Base-by-base conservation (phyloP, 225 moss, liverwort and hornwort species). In the Bryoerythrophyllum caledonicum region DNA sequence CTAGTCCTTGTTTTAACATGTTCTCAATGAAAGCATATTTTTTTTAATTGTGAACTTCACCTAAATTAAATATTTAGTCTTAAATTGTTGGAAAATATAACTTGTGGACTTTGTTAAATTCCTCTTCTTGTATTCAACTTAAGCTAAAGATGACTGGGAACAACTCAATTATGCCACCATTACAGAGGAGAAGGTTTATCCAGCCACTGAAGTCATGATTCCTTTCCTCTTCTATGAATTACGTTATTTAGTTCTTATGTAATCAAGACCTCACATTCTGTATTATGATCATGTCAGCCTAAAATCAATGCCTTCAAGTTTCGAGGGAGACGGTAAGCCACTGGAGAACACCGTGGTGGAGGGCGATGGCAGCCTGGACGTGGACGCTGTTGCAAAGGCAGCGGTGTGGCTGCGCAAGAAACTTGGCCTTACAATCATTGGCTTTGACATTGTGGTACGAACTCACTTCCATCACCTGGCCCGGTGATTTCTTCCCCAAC, bases 391-490 rank as follows among this genome's bases (percentile, higher is more conserved):
- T 62, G 73, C 81, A 60, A 86, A 79, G 63, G 84, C 88, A 69
- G 93, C 90, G 5, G 76, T 80, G 23, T 87, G 85, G 86, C 65
- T 96, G 81, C 84, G 91, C 51, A 83, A 77, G 63, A 91, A 82
- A 80, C 87, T 96, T 13, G 83, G 90, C 67, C 80, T 96, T 14
- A 96, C 95, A 41, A 91, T 96, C 76, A 86, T 96, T 23, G 95
- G 93, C 51, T 96, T 96, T 60, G 95, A 96, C 79, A 83, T 96
- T 67, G 93, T 96, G 90, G 93, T 94, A 85, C 63, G 86, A 60
- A n/a, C 60, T 27, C 28, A 13, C 43, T 72, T 46, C 60, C 28
- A 21, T 44, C 28, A 8, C 13, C 46, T 12, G 25, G 56, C 14
- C 8, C 48, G 17, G 48, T 48, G 48, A 16, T 17, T 16, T 17